phyloP scores from a whole-genome alignment of 192 early-diverging fungal genomes.

The Lobosporangium transversale region DNA sequence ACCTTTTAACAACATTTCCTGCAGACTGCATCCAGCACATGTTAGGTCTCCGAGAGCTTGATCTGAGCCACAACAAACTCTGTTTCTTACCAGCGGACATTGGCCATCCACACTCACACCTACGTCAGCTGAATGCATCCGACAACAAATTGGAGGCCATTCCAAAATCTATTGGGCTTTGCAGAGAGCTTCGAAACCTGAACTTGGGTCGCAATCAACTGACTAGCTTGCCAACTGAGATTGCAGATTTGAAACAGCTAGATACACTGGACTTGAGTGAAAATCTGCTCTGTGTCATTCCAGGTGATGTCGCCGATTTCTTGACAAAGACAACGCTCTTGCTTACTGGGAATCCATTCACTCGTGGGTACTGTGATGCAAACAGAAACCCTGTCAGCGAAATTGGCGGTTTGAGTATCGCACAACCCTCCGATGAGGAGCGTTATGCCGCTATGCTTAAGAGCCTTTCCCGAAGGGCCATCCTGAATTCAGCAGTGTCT shows the following conservation, averaged over 20 bases:
- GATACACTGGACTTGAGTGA: slow-evolving; percentile 64
- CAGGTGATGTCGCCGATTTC: slow-evolving; percentile 58
- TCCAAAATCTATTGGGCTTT: slow-evolving; percentile 59
- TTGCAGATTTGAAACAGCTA: slow-evolving; percentile 56
- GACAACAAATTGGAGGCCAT: slow-evolving; percentile 62
- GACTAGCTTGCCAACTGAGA: slow-evolving; percentile 50
- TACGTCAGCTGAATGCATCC: slow-evolving; percentile 49
- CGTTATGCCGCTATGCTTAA: slow-evolving; percentile 44
- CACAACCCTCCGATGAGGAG: slow-evolving; percentile 33
- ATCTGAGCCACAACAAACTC: slow-evolving; percentile 62
- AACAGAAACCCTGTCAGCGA: slow-evolving; percentile 34
- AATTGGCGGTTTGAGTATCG: slow-evolving; percentile 41
- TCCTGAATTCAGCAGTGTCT: slow-evolving; percentile 40
- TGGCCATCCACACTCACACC: slow-evolving; percentile 43
- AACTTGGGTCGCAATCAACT: slow-evolving; percentile 62
- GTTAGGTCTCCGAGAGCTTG: slow-evolving; percentile 57
- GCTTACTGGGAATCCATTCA: slow-evolving; percentile 64
- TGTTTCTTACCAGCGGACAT: slow-evolving; percentile 56
- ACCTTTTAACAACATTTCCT: slow-evolving; percentile 52
- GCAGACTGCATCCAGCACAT: slow-evolving; percentile 54
- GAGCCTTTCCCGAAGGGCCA: slow-evolving; percentile 43
- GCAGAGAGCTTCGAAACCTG: slow-evolving; percentile 56
- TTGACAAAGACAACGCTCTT: slow-evolving; percentile 56
- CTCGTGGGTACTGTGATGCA: slow-evolving; percentile 51
- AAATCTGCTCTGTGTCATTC: slow-evolving; percentile 59